Evolutionary conservation across 768 basidiomycete species (phyloP), one percentile per base, ranked within the genome.

Genomic region (Porphyrellus cyaneotinctus): DNA sequence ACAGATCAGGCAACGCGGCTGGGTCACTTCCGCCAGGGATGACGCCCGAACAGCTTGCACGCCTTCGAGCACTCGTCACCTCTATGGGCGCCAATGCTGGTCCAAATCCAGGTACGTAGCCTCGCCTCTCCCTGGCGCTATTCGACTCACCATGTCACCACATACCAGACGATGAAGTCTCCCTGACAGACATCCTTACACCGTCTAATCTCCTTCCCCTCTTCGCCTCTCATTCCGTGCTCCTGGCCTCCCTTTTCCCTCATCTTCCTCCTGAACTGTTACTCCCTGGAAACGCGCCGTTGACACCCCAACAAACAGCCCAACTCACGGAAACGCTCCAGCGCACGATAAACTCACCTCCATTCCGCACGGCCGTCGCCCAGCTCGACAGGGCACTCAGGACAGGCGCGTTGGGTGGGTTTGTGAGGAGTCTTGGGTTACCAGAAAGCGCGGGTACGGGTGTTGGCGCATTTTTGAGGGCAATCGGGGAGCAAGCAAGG

Each of bases 381-480:
- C 88, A 80, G 64, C 79, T 97, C 43, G 93, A 97, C 64, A 84
- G 87, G 63, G 93, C 91, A 7, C 74, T 97, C 49, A 75, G 85
- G 45, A 93, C 88, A 0, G 93, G 93, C 9, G 70, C 91, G 46
- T 72, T 94, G 3, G 85, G 84, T 7, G 81, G 78, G 1, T 75
- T 95, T 18, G 90, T 95, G 52, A 74, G 84, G 31, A 79, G 83
- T 23, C 74, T 97, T 8, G 93, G 92, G 3, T 72, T 97, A 33
- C 89, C 91, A 0, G 90, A 88, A 62, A 87, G 87, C 60, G 93
- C 93, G 9, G 93, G 91, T 0, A 78, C 77, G 6, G 83, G 91
- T 5, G 76, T 94, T 6, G 81, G 74, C 37, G 83, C 89, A 6
- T 95, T 95, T 69, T 73, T 97, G 68, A 77, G 83, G 35, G 91